Base-by-base conservation (phyloP, 1,139 yeast species). In the Blastobotrys indianensis region DNA sequence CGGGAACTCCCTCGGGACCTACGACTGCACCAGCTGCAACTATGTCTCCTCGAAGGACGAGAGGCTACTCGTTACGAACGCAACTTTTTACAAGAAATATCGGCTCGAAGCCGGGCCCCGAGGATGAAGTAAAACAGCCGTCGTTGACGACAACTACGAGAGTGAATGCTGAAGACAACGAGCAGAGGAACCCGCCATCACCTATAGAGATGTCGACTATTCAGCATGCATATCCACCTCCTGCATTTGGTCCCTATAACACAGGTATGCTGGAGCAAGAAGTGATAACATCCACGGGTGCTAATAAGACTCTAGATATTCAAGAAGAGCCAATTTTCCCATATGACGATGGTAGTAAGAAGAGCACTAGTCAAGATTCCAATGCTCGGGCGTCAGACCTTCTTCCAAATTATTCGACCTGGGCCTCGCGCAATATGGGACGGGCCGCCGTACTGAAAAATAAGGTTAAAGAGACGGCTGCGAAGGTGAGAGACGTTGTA, bases 361-460 rank as follows among this genome's bases (percentile, higher is more conserved):
- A 51, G 34, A 38, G 52, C 40, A 43, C 47, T 36, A 36, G 45
- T 37, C 33, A 50, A 47, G 41, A 48, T 23, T 28, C 37, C 37
- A 17, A 45, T 48, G 29, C 30, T 3, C 34, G 38, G 3, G 40
- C 58, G 13, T 45, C 65, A 48, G 54, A 53, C 13, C 37, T 48
- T 12, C 56, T 47, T 45, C 59, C 54, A 44, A 54, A 56, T 47
- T 57, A 58, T 48, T 48, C 63, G 29, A 46, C 58, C 35, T 57
- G 64, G 59, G 70, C 68, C 29, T 46, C 64, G 16, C 53, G 58
- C 35, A 52, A 57, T n/a, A 34, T 52, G 39, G 30, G 48, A 48
- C 37, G 47, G 47, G 47, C 44, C 45, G 41, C 38, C 44, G 38
- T 37, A 48, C 30, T 45, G 35, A 44, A 29, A 46, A 44, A 41